Evolutionary conservation across 331 rosid genomes (phyloP).

Genomic region (Quercus lobata): DNA sequence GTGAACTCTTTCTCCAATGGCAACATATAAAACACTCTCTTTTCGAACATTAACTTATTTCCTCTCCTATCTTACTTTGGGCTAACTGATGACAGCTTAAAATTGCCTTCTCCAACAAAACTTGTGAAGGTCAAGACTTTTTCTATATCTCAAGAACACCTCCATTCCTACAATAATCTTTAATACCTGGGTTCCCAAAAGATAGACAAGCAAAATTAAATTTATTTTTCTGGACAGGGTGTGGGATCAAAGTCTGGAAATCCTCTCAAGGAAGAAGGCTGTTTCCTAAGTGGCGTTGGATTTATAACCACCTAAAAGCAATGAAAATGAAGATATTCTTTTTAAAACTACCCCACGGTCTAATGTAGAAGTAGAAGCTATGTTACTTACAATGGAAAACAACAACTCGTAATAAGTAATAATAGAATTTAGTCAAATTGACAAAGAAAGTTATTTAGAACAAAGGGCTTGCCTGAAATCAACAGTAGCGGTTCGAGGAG

Average conservation of each 20-base stretch:
- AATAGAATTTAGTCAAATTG: background rate
- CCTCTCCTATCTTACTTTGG: background rate
- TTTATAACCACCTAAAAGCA: background rate
- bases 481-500: conserved; percentile 28
- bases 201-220: background rate
- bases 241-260: background rate
- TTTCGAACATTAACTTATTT: background rate
- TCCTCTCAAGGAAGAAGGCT: background rate
- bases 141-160: background rate
- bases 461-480: conserved; percentile 58
- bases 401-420: too few species aligned
- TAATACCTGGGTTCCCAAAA: background rate
- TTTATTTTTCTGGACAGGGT: background rate
- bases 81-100: background rate
- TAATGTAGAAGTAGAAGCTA: background rate
- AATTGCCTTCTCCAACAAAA: background rate
- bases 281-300: background rate
- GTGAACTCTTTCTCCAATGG: background rate
- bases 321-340: background rate
- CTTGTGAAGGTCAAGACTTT: background rate
- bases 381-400: background rate
- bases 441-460: background rate
- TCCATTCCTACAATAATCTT: background rate
- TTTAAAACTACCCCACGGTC: background rate
- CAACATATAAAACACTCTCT: background rate